Evolutionary conservation across 495 filamentous ascomycete species (phyloP).

Genomic region (Aspergillus asperescens): DNA sequence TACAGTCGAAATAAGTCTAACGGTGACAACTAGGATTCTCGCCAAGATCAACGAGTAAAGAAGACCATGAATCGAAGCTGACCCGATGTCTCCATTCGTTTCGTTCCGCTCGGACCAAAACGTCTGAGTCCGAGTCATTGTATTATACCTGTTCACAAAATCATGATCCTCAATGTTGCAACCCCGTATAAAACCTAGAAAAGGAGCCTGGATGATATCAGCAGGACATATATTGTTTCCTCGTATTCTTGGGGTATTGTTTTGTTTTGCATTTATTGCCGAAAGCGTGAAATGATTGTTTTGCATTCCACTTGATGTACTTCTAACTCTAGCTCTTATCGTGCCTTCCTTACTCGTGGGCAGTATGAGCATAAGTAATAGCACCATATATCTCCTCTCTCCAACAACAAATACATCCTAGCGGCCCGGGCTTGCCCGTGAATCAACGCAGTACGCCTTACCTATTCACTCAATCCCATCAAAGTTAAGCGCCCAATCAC

Average conservation of each 20-base stretch:
- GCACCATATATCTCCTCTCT: conserved; percentile 38
- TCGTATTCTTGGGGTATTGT: conserved; percentile 19
- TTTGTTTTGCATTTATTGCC: conserved; percentile 36
- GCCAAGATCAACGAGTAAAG: conserved; percentile 86
- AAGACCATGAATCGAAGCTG: conserved; percentile 10
- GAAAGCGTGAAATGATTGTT: conserved; percentile 43
- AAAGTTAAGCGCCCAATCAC: conserved; percentile 26
- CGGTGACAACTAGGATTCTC: conserved; percentile 52
- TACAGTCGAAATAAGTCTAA: conserved; percentile 19
- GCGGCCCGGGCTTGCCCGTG: no score
- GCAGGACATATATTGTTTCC: conserved; percentile 1
- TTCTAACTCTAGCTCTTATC: conserved; percentile 27
- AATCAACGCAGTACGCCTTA: neutral
- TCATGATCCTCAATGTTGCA: conserved; percentile 32
- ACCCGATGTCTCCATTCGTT: conserved; percentile 19
- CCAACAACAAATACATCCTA: neutral
- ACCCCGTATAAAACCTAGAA: conserved; percentile 22
- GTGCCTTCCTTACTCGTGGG: conserved; percentile 9
- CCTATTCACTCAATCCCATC: neutral
- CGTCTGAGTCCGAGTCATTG: conserved; percentile 22
- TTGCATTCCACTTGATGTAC: conserved; percentile 42
- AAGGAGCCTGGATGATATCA: conserved; percentile 14
- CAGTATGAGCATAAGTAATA: conserved; percentile 29
- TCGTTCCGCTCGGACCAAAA: conserved; percentile 14
- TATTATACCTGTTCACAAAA: conserved; percentile 38